Evolutionary conservation across 768 basidiomycete genomes (phyloP), one percentile per base, ranked within the genome.

Genomic region (Tricholoma furcatifolium): DNA sequence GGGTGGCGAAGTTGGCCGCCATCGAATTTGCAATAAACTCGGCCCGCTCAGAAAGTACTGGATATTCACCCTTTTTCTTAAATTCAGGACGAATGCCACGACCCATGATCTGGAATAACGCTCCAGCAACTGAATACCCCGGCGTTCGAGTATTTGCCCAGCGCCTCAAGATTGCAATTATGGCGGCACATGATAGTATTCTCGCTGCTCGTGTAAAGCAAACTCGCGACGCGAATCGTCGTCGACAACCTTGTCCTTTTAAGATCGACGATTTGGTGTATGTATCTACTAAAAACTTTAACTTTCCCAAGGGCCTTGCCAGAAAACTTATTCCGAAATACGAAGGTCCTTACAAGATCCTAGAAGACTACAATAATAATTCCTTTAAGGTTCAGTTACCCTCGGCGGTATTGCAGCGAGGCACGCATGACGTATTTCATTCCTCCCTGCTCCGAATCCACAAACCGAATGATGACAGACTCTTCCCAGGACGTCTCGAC

Each of bases 401-500:
- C 2, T 56, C 64, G 1, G 31, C 67, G 17, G 60, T 44, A 40
- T 59, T 50, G 15, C 40, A 59, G 8, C 18, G 56, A 15, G 64
- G 64, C 12, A 31, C 43, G 32, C n/a, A 31, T 44, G 6, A 18
- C n/a, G n/a, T n/a, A n/a, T n/a, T n/a, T n/a, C n/a, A n/a, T n/a
- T n/a, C n/a, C n/a, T n/a, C n/a, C n/a, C n/a, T n/a, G n/a, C n/a
- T n/a, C n/a, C n/a, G n/a, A n/a, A n/a, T n/a, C n/a, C n/a, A n/a
- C n/a, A n/a, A n/a, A n/a, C n/a, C n/a, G n/a, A n/a, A n/a, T n/a
- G n/a, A n/a, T n/a, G n/a, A n/a, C n/a, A n/a, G n/a, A n/a, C n/a
- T n/a, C n/a, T n/a, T n/a, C n/a, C n/a, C n/a, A n/a, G n/a, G n/a
- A n/a, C n/a, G n/a, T n/a, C n/a, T n/a, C n/a, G n/a, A n/a, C n/a